Conservation (phyloP, 2,329 filamentous ascomycete genomes). For the Alternaria dauci region DNA sequence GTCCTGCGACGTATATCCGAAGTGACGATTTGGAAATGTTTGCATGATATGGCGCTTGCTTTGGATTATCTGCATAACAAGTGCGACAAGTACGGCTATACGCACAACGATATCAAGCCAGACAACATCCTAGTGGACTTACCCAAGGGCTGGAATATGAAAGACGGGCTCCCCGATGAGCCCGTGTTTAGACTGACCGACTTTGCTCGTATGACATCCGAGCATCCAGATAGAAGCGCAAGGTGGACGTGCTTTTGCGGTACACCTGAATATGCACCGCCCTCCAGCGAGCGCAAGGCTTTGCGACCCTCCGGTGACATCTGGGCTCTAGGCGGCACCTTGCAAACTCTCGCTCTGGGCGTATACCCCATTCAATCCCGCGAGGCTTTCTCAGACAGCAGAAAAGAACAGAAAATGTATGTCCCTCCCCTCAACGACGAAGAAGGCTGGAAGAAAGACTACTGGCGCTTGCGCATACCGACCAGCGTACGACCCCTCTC, state of each 20-base stretch:
- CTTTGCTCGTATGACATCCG: constrained; percentile 24
- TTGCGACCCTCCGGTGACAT: constrained; percentile 30
- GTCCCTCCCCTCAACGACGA: background rate
- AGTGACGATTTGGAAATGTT: constrained; percentile 37
- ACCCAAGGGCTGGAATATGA: background rate
- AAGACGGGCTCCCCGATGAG: constrained; percentile 17
- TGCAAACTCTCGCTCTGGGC: constrained; percentile 31
- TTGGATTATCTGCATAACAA: constrained; percentile 33
- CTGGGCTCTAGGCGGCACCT: constrained; percentile 32
- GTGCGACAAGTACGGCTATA: constrained; percentile 51
- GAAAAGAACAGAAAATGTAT: background rate
- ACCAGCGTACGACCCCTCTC: constrained; percentile 29
- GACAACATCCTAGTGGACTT: constrained; percentile 83
- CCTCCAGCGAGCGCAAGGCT: constrained; percentile 9
- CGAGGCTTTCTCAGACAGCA: constrained; percentile 5
- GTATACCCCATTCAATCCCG: constrained; percentile 17
- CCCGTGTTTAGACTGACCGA: constrained; percentile 39
- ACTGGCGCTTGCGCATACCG: background rate
- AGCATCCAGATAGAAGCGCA: background rate
- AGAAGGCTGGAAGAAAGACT: background rate
- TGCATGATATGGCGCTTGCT: constrained; percentile 33
- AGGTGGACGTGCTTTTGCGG: constrained; percentile 7
- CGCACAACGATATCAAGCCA: constrained; percentile 92
- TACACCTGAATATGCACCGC: constrained; percentile 34
- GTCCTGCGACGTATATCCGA: constrained; percentile 23